Conservation (phyloP, 1,139 yeast genomes). For the Saccharomyces hybrid region DNA sequence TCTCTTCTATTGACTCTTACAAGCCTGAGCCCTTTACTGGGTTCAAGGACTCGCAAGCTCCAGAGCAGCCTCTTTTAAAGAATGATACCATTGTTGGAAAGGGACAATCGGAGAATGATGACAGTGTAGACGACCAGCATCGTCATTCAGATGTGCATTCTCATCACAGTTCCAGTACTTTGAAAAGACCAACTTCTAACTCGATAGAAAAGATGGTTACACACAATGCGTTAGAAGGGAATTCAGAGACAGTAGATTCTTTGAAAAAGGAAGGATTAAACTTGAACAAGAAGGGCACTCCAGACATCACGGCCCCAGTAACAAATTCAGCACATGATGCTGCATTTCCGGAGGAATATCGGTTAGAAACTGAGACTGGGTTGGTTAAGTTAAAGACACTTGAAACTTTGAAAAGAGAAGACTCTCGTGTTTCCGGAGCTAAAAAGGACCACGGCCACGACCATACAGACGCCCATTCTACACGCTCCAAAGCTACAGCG, state of each 20-base stretch:
- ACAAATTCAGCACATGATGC: constrained; percentile 21
- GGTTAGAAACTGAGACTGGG: constrained; percentile 70
- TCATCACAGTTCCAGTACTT: constrained; percentile 15
- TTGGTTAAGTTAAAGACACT: constrained; percentile 39
- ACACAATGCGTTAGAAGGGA: constrained; percentile 17
- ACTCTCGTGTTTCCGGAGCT: neutral
- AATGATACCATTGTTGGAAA: constrained; percentile 3
- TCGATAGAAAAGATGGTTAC: constrained; percentile 20
- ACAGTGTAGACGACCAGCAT: neutral
- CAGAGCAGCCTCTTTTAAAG: neutral
- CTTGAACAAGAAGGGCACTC: constrained; percentile 12
- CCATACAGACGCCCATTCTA: neutral
- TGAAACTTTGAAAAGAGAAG: constrained; percentile 11
- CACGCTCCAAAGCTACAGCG: neutral
- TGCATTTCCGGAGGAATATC: constrained; percentile 69
- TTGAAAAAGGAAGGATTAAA: constrained; percentile 20
- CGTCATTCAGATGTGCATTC: constrained; percentile 9
- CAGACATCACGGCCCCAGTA: constrained; percentile 26
- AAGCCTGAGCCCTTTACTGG: constrained; percentile 25
- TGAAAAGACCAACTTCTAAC: constrained; percentile 13
- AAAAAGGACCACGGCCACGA: neutral
- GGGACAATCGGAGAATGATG: neutral
- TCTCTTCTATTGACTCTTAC: constrained; percentile 24
- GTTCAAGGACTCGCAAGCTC: constrained; percentile 2
- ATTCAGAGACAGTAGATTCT: constrained; percentile 25